Evolutionary conservation across 495 filamentous ascomycete species (phyloP), one percentile per base, ranked within the genome.

Genomic region (Podospora pseudocomata): DNA sequence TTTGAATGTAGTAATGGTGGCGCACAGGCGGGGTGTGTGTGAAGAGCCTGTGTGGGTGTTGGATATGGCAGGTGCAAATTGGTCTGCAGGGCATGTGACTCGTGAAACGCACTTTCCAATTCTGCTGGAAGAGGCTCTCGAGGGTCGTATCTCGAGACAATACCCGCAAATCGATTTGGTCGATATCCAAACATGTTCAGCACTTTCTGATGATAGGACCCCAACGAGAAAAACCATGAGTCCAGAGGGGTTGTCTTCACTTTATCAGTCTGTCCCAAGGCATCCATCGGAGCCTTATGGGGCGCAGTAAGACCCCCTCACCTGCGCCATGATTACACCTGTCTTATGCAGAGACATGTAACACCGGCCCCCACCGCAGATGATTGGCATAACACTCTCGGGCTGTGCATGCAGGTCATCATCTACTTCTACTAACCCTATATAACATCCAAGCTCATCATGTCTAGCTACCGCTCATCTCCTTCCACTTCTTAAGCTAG

Each of bases 51-150:
- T 39, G 26, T 49, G 66, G 39, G 0, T 13, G 13, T 16, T 49
- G 15, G 9, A 13, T 49, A 11, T 49, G 39, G 39, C 39, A 49
- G 13, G 39, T 49, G 13, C 39, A 11, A 49, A 11, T 49, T 49
- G 39, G 9, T 11, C 39, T 49, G 39, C 9, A 49, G 39, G 39
- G 13, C 39, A 49, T 49, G 13, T 11, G 39, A 49, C 39, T 0
- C 13, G 9, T 49, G 39, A 49, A 49, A 18, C 2, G 39, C 39
- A 49, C 2, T 0, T 11, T 18, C 13, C 60, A 65, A 30, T n/a
- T 71, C 69, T 0, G 23, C 5, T 7, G 69, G 69, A 0, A 71
- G 39, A 0, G 69, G 69, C 54, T 71, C 69, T 3, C 32, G 32
- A 13, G 69, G 66, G 19, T 71, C 59, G 66, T 66, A 71, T 0